phyloP scores from a whole-genome alignment of 176 grass and related monocot genomes.

The Oryza meridionalis region DNA sequence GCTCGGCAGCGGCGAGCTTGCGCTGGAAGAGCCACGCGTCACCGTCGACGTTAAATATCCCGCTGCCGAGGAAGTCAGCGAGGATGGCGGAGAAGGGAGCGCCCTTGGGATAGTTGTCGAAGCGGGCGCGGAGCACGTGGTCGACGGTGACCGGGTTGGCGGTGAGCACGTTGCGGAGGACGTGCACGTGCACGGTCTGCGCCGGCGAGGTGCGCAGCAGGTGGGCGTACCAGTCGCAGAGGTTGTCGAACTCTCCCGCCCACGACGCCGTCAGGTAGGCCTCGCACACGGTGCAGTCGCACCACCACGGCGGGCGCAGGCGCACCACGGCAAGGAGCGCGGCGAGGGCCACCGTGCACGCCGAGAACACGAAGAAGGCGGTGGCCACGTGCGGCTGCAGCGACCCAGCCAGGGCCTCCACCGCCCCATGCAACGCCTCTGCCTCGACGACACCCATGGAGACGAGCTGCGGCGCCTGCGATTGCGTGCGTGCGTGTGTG shows the following conservation, averaged over 20 bases:
- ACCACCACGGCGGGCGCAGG: slow-evolving; percentile 63
- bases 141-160: slow-evolving; percentile 68
- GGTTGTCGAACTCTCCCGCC: slow-evolving; percentile 70
- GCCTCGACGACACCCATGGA: slow-evolving; percentile 35
- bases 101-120: slow-evolving; percentile 88
- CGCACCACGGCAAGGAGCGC: slow-evolving; percentile 45
- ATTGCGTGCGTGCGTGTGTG: neutral
- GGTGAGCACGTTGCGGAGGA: slow-evolving; percentile 75
- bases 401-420: slow-evolving; percentile 39
- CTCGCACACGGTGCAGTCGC: slow-evolving; percentile 72
- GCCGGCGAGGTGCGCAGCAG: slow-evolving; percentile 71
- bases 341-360: slow-evolving; percentile 48
- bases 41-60: slow-evolving; percentile 87
- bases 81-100: slow-evolving; percentile 72
- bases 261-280: slow-evolving; percentile 77
- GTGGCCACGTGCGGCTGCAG: slow-evolving; percentile 52
- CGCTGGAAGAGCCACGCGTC: slow-evolving; percentile 77
- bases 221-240: slow-evolving; percentile 89
- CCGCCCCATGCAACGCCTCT: slow-evolving; percentile 24
- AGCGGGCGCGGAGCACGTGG: slow-evolving; percentile 67
- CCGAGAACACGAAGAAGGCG: slow-evolving; percentile 51
- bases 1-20: slow-evolving; percentile 69
- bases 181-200: slow-evolving; percentile 82
- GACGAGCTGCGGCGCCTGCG: neutral
- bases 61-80: slow-evolving; percentile 81